Evolutionary conservation across 257 asterid species (phyloP), one percentile per base, ranked within the genome.

Genomic region (Leptodermis oblonga): DNA sequence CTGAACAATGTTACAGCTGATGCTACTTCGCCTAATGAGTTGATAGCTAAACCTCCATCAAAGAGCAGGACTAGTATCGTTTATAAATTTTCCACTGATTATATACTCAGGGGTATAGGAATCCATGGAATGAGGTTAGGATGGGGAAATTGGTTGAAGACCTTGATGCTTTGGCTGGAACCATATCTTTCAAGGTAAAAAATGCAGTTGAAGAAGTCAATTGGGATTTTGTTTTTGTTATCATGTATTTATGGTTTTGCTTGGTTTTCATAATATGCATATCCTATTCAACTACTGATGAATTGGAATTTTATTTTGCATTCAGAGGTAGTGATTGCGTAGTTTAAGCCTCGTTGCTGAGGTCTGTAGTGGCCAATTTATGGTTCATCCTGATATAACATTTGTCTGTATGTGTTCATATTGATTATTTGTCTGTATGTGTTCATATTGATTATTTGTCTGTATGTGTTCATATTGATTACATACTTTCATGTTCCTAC

Each of bases 91-190:
- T 92, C 97, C 37, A 72, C 72, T 70, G 98, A 92, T 84, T 86
- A 77, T 74, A 70, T 86, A n/a, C 86, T 92, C 31, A 77, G 92
- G 76, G 98, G 78, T 92, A 92, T 54, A 84, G 96, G 76, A 90
- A 92, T 79, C 95, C 98, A 0, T 92, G 97, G 98, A 86, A 86
- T 81, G 89, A 81, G 81, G 82, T 92, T 70, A 85, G 98, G 84
- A 77, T 85, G 77, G 98, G 97, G 76, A 92, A 90, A 67, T 80
- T 92, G 87, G 90, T 92, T n/a, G 97, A 92, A 73, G 98, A 92
- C 76, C 98, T 92, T 77, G 98, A 92, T 80, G 98, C 98, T 79
- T 81, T 92, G 81, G 98, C 98, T 68, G 97, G 98, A 43, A 92
- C 98, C 39, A 92, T 92, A 31, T 89, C 96, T 33, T 86, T 78